Base-by-base conservation (phyloP, 176 grass and related monocot genomes). In the Lolium multiflorum region DNA sequence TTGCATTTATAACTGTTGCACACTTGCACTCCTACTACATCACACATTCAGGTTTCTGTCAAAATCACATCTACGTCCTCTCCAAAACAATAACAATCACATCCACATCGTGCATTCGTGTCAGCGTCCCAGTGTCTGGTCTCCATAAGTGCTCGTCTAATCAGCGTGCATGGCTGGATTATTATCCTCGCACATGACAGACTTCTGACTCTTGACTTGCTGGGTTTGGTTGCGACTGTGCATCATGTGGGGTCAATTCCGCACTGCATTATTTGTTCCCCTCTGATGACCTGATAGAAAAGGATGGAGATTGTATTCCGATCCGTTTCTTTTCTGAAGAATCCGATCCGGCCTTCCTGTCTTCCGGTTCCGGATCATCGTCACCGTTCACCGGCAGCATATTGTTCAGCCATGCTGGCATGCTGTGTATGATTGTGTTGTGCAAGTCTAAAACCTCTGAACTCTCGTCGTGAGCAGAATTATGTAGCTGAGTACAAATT, bases 151-250 rank as follows among this genome's bases (percentile, higher is more conserved):
- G 84, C 84, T 79, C 72, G 8, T 90, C 80, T 73, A 83, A 47
- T 90, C 89, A 90, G 84, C 89, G 74, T 25, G 59, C 63, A 66
- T 66, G 63, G 55, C 63, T 83, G 56, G 24, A 83, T 83, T 83
- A 87, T 48, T 78, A 37, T 21, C 64, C 16, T 82, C 44, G 54
- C 80, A 83, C 80, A 25, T 87, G 89, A 65, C 50, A 48, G 13
- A 38, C 71, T 44, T 18, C 84, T 86, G 54, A 77, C 51, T 25
- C 20, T 13, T 13, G 52, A 59, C 82, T 55, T 85, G 54, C 3
- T 49, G 41, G 14, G 63, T 89, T 89, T 68, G 10, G 26, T 82
- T 72, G 51, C 72, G 24, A 14, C 50, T 63, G 79, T 90, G 63
- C 63, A 17, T 66, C 69, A 55, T 22, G 71, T 85, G 69, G 74